These are phyloP conservation scores for Skeletonema tropicum DNA, from an alignment of 108 stramenopile species.

Conservation along the genomic window DNA sequence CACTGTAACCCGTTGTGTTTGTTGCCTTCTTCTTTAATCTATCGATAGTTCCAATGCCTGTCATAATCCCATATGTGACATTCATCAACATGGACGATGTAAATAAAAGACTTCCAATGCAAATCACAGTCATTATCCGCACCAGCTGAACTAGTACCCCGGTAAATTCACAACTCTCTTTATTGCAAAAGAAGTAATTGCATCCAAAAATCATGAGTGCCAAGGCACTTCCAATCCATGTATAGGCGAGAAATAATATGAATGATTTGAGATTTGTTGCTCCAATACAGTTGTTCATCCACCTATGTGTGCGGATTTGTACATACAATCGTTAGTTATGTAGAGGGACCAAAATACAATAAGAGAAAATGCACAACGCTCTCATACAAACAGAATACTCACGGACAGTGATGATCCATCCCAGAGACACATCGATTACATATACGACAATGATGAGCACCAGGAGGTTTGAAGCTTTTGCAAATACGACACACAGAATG, in stretches of 20 bases:
- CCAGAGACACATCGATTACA: slow-evolving; percentile 91
- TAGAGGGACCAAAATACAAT: not conserved
- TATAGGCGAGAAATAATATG: slow-evolving; percentile 90
- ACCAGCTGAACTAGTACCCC: slow-evolving; percentile 73
- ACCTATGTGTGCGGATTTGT: slow-evolving; percentile 21
- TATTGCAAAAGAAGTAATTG: slow-evolving; percentile 79
- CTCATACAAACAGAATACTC: not conserved
- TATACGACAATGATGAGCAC: slow-evolving; percentile 96
- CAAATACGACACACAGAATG: slow-evolving; percentile 86
- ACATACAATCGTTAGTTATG: not conserved
- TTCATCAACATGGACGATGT: slow-evolving; percentile 81
- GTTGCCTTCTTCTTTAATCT: slow-evolving; percentile 81
- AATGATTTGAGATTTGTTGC: slow-evolving; percentile 58
- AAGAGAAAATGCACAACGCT: not conserved
- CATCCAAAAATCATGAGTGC: slow-evolving; percentile 80
- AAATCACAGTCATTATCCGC: slow-evolving; percentile 75
- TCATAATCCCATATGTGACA: slow-evolving; percentile 83
- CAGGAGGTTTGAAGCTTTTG: slow-evolving; percentile 90
- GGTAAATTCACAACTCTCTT: slow-evolving; percentile 71
- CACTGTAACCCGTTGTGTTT: slow-evolving; percentile 56
- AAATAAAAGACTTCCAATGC: slow-evolving; percentile 71
- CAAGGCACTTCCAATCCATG: slow-evolving; percentile 80
- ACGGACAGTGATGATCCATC: slow-evolving; percentile 98
- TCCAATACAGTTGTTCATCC: slow-evolving; percentile 95
- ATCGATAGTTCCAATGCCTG: slow-evolving; percentile 92